phyloP scores from a whole-genome alignment of 164 flowering plant genomes.

The Berberis vulgaris region DNA sequence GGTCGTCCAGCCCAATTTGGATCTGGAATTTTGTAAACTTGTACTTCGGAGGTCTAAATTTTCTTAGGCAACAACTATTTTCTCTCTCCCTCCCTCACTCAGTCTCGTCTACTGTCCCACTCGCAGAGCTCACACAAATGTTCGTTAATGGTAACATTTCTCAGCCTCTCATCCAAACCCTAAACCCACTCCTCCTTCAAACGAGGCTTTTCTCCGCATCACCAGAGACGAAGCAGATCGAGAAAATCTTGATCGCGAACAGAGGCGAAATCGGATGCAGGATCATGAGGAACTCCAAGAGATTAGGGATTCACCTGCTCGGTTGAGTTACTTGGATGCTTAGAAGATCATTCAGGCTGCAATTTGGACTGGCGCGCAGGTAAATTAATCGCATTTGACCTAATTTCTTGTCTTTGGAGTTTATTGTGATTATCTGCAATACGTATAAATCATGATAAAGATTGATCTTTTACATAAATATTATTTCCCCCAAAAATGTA shows the following conservation, averaged over 20 bases:
- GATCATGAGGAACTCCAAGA: conserved; percentile 72
- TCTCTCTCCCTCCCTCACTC: no score
- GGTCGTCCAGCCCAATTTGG: no score
- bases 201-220: conserved; percentile 8
- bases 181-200: not conserved
- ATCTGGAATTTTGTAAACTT: no score
- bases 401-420: not conserved
- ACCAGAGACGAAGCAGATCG: conserved; percentile 18
- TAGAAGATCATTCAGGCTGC: conserved; percentile 72
- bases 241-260: conserved; percentile 86
- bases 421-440: not conserved
- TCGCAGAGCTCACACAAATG: no score
- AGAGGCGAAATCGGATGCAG: conserved; percentile 95
- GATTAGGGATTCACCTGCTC: conserved; percentile 85
- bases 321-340: conserved; percentile 64
- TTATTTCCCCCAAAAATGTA: no score
- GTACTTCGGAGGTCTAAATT: no score
- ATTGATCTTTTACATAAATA: not conserved
- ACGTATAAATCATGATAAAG: not conserved
- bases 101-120: no score
- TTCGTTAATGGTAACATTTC: conserved; percentile 4
- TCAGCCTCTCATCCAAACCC: conserved; percentile 6
- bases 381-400: conserved; percentile 6
- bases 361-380: conserved; percentile 79
- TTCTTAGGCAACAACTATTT: no score